Evolutionary conservation across 805 yeast genomes (phyloP).

Genomic region (Saccharomyces mikatae): DNA sequence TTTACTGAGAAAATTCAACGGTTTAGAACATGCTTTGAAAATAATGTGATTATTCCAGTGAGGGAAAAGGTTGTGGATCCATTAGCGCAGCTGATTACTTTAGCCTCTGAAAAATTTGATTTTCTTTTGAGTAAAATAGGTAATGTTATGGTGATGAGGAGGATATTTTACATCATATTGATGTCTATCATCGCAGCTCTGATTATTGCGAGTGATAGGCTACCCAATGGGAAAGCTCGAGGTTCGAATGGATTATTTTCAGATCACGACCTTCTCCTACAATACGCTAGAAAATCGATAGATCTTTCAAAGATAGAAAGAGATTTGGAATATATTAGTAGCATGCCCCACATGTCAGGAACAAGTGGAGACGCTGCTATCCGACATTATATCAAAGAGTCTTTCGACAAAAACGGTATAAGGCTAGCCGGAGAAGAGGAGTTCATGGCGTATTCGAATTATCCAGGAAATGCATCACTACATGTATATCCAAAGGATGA

Average conservation of each 20-base stretch:
- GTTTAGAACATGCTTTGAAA: conserved; percentile 18
- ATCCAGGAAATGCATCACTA: conserved; percentile 40
- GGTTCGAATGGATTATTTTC: conserved; percentile 51
- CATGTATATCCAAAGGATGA: conserved; percentile 18
- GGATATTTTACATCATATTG: conserved; percentile 62
- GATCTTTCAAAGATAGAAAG: conserved; percentile 53
- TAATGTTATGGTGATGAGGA: conserved; percentile 73
- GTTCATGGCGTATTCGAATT: conserved; percentile 53
- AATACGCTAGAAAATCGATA: conserved; percentile 43
- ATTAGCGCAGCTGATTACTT: conserved; percentile 32
- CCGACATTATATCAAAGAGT: conserved; percentile 54
- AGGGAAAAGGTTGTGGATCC: conserved; percentile 39
- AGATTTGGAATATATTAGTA: conserved; percentile 61
- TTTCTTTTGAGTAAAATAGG: conserved; percentile 57
- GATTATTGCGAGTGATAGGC: conserved; percentile 48
- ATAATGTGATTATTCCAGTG: conserved; percentile 34
- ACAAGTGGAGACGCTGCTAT: conserved; percentile 76
- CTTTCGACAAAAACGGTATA: conserved; percentile 52
- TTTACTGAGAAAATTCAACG: conserved; percentile 10
- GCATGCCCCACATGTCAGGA: conserved; percentile 84
- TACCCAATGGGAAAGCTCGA: conserved; percentile 37
- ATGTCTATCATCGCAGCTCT: conserved; percentile 52
- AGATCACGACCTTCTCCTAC: conserved; percentile 45
- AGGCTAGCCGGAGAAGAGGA: conserved; percentile 35
- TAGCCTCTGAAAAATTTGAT: conserved; percentile 42